A percentile compares a stretch with the other conserved stretches of the same genome.
phyloP scores from a whole-genome alignment of 768 basidiomycete species.

The Leccinum arenicola region DNA sequence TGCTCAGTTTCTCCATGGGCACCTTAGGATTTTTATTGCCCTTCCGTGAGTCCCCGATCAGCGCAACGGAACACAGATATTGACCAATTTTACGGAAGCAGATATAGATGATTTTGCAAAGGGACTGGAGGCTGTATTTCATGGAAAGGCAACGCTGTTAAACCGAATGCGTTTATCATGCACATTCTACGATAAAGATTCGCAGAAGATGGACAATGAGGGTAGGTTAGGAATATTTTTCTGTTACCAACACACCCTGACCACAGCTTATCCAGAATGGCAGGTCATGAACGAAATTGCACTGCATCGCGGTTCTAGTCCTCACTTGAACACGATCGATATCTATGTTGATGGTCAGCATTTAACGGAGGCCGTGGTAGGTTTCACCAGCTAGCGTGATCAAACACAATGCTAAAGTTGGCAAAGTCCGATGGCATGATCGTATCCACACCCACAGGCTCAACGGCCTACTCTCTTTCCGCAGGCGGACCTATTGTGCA shows the following conservation, averaged over 20 bases:
- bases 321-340: conserved; percentile 91
- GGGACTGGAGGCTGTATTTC: conserved; percentile 76
- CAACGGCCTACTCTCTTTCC: conserved; percentile 93
- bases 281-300: conserved; percentile 98
- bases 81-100: conserved; percentile 30
- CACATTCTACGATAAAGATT: conserved; percentile 63
- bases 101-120: conserved; percentile 87
- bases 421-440: conserved; percentile 87
- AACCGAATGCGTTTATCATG: conserved; percentile 91
- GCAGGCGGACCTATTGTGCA: conserved; percentile 97
- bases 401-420: conserved; percentile 13
- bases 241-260: conserved; percentile 1
- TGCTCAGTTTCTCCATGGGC: conserved; percentile 64
- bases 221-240: conserved; percentile 39
- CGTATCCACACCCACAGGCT: conserved; percentile 93
- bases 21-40: conserved; percentile 91
- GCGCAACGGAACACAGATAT: background rate
- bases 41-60: conserved; percentile 62
- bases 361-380: conserved; percentile 90
- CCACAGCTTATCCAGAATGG: conserved; percentile 53
- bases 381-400: conserved; percentile 32
- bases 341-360: conserved; percentile 93
- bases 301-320: conserved; percentile 86
- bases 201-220: conserved; percentile 55
- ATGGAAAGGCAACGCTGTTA: conserved; percentile 76